These are phyloP conservation scores for Begonia fuchsioides DNA, from an alignment of 306 rosid species.

Conservation along the genomic window DNA sequence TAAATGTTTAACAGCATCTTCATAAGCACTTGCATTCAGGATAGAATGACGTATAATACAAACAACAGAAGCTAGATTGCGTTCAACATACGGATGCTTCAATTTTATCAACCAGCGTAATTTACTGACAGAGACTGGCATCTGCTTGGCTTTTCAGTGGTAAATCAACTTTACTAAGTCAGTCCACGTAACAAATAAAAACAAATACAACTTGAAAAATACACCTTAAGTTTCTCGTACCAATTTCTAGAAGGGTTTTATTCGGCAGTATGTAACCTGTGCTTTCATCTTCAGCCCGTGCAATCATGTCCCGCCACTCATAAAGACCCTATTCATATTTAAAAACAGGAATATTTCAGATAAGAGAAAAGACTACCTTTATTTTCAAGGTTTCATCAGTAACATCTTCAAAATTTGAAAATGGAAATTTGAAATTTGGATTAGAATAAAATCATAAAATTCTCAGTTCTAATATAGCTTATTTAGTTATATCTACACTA, in stretches of 20 bases:
- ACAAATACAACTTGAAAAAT: conserved; percentile 2
- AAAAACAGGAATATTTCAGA: neutral
- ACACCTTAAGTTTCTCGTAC: conserved; percentile 27
- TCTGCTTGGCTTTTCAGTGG: conserved; percentile 61
- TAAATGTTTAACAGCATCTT: conserved; percentile 40
- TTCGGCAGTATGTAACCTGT: conserved; percentile 90
- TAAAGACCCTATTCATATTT: conserved; percentile 53
- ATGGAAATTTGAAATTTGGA: too few relatives aligned
- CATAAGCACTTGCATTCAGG: conserved; percentile 61
- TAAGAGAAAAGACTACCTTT: neutral
- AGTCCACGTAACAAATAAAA: neutral
- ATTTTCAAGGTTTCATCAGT: neutral
- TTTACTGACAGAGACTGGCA: conserved; percentile 45
- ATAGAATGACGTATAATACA: conserved; percentile 41
- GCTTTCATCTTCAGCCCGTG: conserved; percentile 88
- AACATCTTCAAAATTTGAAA: neutral
- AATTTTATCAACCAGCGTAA: conserved; percentile 49
- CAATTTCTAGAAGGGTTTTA: conserved; percentile 68
- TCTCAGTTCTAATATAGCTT: too few relatives aligned
- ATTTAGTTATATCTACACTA: too few relatives aligned
- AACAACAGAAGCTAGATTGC: conserved; percentile 58
- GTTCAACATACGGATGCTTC: conserved; percentile 58
- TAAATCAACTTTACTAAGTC: conserved; percentile 9
- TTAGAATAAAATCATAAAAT: too few relatives aligned
- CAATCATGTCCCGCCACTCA: conserved; percentile 82